Conservation (phyloP, 2,329 filamentous ascomycete genomes). For the Penicillium sp. region DNA sequence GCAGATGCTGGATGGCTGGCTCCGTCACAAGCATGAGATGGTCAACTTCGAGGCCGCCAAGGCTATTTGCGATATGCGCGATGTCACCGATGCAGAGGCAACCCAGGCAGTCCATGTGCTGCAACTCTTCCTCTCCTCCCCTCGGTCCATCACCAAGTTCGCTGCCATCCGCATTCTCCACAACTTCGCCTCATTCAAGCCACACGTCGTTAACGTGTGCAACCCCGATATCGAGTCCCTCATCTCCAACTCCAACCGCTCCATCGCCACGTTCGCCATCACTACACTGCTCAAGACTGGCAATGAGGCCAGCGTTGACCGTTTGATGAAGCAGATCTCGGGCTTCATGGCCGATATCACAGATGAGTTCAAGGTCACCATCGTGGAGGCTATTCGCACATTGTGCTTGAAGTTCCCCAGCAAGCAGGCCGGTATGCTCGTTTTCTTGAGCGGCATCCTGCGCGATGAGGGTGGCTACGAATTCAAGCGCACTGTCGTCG, state of each 20-base stretch:
- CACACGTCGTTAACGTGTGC: slow-evolving; percentile 85
- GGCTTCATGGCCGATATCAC: slow-evolving; percentile 99
- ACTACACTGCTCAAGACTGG: slow-evolving; percentile 97
- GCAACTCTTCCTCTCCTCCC: slow-evolving; percentile 94
- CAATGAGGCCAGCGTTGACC: slow-evolving; percentile 94
- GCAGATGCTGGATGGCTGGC: slow-evolving; percentile 91
- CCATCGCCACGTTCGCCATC: slow-evolving; percentile 97
- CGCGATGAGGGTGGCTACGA: slow-evolving; percentile 97
- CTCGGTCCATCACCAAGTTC: slow-evolving; percentile 94
- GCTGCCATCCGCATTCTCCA: slow-evolving; percentile 95
- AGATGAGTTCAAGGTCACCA: slow-evolving; percentile 99
- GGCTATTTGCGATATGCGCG: slow-evolving; percentile 92
- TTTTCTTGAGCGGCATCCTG: slow-evolving; percentile 94
- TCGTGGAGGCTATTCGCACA: slow-evolving; percentile 96
- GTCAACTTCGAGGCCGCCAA: slow-evolving; percentile 99
- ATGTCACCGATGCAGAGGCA: slow-evolving; percentile 89
- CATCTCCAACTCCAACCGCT: slow-evolving; percentile 95
- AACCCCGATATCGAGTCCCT: slow-evolving; percentile 97
- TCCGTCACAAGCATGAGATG: slow-evolving; percentile 98
- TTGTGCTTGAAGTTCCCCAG: slow-evolving; percentile 96
- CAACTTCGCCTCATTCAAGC: slow-evolving; percentile 95
- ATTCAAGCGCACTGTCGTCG: slow-evolving; percentile 95
- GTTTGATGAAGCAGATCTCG: slow-evolving; percentile 97
- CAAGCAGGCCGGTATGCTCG: slow-evolving; percentile 97
- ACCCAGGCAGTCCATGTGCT: slow-evolving; percentile 91